These are phyloP conservation scores for Botrytis tulipae DNA, from an alignment of 2,329 filamentous ascomycete genomes.

Conservation along the genomic window DNA sequence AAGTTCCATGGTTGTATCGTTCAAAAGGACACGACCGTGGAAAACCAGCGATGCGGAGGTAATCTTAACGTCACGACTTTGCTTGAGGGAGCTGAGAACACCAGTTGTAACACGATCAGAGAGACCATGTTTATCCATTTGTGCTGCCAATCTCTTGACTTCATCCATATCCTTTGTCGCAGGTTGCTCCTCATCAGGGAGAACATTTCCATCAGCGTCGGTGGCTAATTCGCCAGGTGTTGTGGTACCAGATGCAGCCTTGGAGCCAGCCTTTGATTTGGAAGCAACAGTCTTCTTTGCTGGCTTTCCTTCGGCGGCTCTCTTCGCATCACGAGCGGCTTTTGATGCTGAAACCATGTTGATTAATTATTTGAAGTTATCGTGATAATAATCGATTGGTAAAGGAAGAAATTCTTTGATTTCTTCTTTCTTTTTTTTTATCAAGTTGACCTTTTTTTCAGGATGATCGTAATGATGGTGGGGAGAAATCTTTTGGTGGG, in stretches of 20 bases:
- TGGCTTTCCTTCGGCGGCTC: conserved; percentile 69
- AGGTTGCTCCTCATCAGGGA: conserved; percentile 59
- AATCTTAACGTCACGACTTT: conserved; percentile 96
- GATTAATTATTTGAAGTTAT: conserved; percentile 25
- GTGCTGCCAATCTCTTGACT: conserved; percentile 82
- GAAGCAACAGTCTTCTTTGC: conserved; percentile 75
- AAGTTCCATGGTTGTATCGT: conserved; percentile 89
- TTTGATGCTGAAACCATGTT: conserved; percentile 69
- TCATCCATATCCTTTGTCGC: conserved; percentile 75
- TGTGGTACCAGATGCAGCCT: conserved; percentile 59
- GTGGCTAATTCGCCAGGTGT: conserved; percentile 69
- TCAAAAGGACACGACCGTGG: conserved; percentile 95
- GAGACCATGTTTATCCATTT: conserved; percentile 94
- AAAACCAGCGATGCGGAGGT: conserved; percentile 91
- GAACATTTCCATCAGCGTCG: conserved; percentile 58
- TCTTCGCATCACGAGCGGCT: conserved; percentile 70
- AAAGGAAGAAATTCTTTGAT: conserved; percentile 7
- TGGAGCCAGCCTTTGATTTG: conserved; percentile 64
- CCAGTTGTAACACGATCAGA: conserved; percentile 98
- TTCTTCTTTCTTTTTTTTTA: conserved; percentile 17
- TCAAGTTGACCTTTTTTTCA: conserved; percentile 21
- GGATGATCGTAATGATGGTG: conserved; percentile 17
- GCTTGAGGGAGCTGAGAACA: conserved; percentile 80
- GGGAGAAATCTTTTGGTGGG: conserved; percentile 21
- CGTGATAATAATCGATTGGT: conserved; percentile 17